Base-by-base conservation (phyloP, 2,329 filamentous ascomycete genomes). In the Amauroascus niger region DNA sequence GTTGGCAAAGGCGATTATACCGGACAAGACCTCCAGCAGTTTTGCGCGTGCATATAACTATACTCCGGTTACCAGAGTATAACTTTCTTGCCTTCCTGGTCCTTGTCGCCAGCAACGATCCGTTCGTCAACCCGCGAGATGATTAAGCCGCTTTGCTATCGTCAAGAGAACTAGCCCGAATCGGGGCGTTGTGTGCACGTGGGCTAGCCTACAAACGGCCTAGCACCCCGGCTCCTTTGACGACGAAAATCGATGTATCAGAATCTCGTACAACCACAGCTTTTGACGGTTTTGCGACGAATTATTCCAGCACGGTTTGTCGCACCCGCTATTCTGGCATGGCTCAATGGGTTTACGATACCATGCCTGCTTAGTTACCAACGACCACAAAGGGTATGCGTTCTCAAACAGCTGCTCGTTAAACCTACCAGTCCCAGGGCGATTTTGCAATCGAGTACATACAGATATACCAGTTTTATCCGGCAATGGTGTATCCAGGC, bases 171-270 rank as follows among this genome's bases (percentile, higher is more conserved):
- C 43, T 32, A 35, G 30, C 30, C 45, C 9, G 6, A 35, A 37
- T 35, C 11, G n/a, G 30, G 45, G 20, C 14, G 32, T 40, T 43
- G 22, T 9, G 20, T 30, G 24, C 16, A 20, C 32, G 14, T 14
- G 13, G 18, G 28, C 30, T 46, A 45, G 4, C 9, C 50, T 30
- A n/a, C 2, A 46, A 46, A 7, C 14, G 32, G 50, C 13, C 20
- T 52, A 52, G 50, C 18, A 11, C 24, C 18, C 37, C 6, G 24
- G 13, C 26, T 22, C 24, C 9, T 18, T 24, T 35, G 20, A 5
- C 33, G n/a, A 18, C 35, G 47, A 44, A 33, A 51, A 32, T 14
- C 41, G 49, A 43, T 51, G 49, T 43, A 52, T 52, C 49, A 52
- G 49, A 46, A 52, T 45, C 24, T 35, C 39, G 49, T 52, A 44